Conservation (phyloP, 2,329 filamentous ascomycete species). For the Cladosporium oxysporum region DNA sequence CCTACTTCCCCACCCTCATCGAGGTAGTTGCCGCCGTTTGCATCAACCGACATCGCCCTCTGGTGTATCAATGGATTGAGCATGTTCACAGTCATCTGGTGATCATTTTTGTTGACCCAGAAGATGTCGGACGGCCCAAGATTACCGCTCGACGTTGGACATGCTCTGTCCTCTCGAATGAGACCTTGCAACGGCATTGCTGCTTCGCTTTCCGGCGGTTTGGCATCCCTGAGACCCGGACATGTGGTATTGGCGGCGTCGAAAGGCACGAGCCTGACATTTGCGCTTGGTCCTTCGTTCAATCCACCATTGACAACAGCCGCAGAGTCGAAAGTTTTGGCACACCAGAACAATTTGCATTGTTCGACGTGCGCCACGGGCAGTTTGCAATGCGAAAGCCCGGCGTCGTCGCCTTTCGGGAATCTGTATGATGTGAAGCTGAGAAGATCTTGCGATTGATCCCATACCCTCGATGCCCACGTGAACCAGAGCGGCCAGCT, state of each 20-base stretch:
- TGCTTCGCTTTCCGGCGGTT: background rate
- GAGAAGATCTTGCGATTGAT: background rate
- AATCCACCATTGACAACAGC: background rate
- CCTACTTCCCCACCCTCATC: background rate
- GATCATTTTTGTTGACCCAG: background rate
- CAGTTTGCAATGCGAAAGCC: background rate
- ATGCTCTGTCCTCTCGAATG: background rate
- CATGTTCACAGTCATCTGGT: constrained; percentile 3
- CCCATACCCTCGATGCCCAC: background rate
- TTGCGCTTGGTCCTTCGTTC: background rate
- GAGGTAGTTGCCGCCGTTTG: background rate
- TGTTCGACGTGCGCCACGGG: background rate
- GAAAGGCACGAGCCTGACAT: background rate
- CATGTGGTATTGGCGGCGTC: background rate
- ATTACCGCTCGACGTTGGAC: background rate
- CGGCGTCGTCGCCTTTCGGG: background rate
- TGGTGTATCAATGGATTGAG: background rate
- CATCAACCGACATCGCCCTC: background rate
- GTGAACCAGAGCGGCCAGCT: background rate
- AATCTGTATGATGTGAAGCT: background rate
- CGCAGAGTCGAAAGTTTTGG: background rate
- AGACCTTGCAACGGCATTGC: background rate
- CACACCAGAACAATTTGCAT: background rate
- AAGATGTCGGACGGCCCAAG: background rate
- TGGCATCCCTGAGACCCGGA: background rate